phyloP scores from a whole-genome alignment of 768 basidiomycete species.

The Mycena amicta region DNA sequence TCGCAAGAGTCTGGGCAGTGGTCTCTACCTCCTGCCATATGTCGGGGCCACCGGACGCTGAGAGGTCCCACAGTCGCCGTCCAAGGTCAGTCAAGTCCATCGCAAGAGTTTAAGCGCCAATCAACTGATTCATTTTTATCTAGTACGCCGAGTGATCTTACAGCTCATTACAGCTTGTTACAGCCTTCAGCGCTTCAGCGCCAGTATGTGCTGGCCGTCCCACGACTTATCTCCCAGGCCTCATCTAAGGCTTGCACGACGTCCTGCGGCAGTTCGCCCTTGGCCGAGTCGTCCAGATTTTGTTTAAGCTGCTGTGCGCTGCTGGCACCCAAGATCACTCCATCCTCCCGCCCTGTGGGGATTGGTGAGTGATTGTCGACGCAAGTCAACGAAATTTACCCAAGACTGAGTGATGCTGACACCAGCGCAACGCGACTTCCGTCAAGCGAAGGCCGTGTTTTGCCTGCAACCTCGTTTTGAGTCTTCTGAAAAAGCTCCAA shows the following conservation, averaged over 20 bases:
- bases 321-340: constrained; percentile 52
- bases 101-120: too few relatives aligned
- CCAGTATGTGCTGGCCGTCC: constrained; percentile 40
- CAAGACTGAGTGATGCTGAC: constrained; percentile 51
- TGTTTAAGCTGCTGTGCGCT: constrained; percentile 45
- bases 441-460: constrained; percentile 46
- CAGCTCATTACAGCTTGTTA: too few relatives aligned
- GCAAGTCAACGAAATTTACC: constrained; percentile 4
- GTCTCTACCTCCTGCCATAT: constrained; percentile 56
- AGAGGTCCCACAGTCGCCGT: constrained; percentile 38
- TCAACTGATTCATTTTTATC: too few relatives aligned
- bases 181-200: too few relatives aligned
- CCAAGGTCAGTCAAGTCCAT: constrained; percentile 39
- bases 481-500: not conserved
- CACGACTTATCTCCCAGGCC: constrained; percentile 43
- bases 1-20: constrained; percentile 60
- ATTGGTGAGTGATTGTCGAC: not conserved
- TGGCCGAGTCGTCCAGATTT: constrained; percentile 49
- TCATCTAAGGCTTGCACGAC: constrained; percentile 54
- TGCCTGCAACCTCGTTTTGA: constrained; percentile 27
- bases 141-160: too few relatives aligned
- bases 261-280: constrained; percentile 56
- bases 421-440: constrained; percentile 56
- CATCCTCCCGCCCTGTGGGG: constrained; percentile 34
- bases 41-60: constrained; percentile 33